Evolutionary conservation across 768 basidiomycete species (phyloP).

Genomic region (Calocybe cyanea): DNA sequence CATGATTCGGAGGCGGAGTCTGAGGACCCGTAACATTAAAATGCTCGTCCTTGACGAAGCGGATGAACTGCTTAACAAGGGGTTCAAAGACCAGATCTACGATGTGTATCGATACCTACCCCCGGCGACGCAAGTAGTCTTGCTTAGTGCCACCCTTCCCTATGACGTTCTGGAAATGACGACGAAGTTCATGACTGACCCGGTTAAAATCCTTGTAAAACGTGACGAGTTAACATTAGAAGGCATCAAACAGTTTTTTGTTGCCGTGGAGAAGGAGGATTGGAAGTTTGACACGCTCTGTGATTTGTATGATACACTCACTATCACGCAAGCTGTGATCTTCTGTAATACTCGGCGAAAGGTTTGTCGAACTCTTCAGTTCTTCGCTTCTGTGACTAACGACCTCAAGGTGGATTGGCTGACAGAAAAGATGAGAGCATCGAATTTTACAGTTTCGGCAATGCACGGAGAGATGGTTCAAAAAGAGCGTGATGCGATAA

Average conservation of each 20-base stretch:
- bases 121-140: constrained; percentile 94
- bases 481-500: constrained; percentile 92
- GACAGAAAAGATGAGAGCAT: constrained; percentile 97
- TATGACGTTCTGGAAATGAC: constrained; percentile 99
- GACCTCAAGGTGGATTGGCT: constrained; percentile 84
- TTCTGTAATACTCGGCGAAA: constrained; percentile 98
- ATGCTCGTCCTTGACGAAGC: constrained; percentile 95
- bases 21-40: constrained; percentile 96
- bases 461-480: constrained; percentile 98
- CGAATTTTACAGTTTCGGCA: constrained; percentile 96
- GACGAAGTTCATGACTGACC: constrained; percentile 99
- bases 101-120: constrained; percentile 98
- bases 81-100: constrained; percentile 99
- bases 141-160: constrained; percentile 93
- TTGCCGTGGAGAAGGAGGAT: constrained; percentile 98
- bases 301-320: constrained; percentile 96
- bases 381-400: constrained; percentile 5
- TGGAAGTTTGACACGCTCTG: constrained; percentile 99
- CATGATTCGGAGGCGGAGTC: constrained; percentile 93
- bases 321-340: constrained; percentile 98
- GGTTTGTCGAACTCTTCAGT: constrained; percentile 41
- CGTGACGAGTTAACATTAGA: constrained; percentile 98
- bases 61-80: constrained; percentile 94
- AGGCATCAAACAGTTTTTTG: constrained; percentile 95
- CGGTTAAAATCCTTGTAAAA: constrained; percentile 97